Evolutionary conservation across 2,329 filamentous ascomycete genomes (phyloP).

Genomic region (Cucurbitaria berberidis): DNA sequence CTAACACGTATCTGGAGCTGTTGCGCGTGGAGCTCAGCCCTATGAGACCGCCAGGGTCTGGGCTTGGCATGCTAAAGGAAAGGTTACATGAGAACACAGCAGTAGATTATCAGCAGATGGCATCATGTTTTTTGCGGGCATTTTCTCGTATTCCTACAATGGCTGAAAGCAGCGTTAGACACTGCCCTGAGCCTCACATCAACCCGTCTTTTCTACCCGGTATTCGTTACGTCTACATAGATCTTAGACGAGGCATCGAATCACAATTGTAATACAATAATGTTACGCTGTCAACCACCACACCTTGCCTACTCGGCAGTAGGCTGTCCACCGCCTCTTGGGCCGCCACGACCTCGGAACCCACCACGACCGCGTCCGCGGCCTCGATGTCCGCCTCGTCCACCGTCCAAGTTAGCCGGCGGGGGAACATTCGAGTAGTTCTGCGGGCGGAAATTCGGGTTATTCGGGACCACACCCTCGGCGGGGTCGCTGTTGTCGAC

Average conservation of each 20-base stretch:
- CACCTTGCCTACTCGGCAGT: slow-evolving; percentile 19
- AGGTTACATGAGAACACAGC: background rate
- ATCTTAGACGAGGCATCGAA: background rate
- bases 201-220: background rate
- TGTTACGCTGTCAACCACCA: background rate
- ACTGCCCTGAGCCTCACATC: background rate
- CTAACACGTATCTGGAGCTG: slow-evolving; percentile 48
- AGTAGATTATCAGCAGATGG: background rate
- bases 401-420: slow-evolving; percentile 41
- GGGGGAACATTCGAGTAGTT: slow-evolving; percentile 48
- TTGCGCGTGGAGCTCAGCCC: slow-evolving; percentile 30
- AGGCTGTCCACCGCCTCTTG: slow-evolving; percentile 34
- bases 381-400: slow-evolving; percentile 35
- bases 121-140: too few relatives aligned
- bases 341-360: slow-evolving; percentile 37
- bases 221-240: background rate
- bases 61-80: background rate
- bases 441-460: slow-evolving; percentile 63
- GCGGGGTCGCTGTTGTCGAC: slow-evolving; percentile 59
- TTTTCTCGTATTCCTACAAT: background rate
- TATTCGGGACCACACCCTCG: slow-evolving; percentile 61
- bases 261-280: background rate
- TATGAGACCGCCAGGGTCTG: slow-evolving; percentile 17
- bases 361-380: slow-evolving; percentile 42
- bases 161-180: background rate